These are phyloP conservation scores for Intubia oerlemansii DNA, from an alignment of 2,329 filamentous ascomycete genomes.

Conservation along the genomic window DNA sequence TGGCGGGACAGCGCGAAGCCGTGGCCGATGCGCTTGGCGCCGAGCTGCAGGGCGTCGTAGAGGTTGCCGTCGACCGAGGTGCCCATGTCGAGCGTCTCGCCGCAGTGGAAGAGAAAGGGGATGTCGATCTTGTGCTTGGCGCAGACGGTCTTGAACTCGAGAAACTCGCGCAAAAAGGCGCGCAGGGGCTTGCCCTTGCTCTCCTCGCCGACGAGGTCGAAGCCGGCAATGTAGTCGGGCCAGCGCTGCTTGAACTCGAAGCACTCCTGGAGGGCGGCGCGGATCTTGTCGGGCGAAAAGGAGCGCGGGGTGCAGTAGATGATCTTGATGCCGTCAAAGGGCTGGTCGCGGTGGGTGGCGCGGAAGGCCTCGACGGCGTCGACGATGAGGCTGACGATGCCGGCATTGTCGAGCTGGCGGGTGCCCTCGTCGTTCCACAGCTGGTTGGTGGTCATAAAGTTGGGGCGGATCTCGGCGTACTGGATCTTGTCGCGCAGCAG, in stretches of 20 bases:
- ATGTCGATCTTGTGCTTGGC: constrained; percentile 27
- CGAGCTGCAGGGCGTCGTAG: constrained; percentile 42
- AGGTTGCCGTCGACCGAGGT: constrained; percentile 45
- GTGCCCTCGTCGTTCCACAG: constrained; percentile 36
- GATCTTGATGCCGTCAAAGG: constrained; percentile 45
- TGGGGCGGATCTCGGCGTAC: constrained; percentile 50
- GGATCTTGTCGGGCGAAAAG: constrained; percentile 26
- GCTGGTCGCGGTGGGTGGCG: constrained; percentile 11
- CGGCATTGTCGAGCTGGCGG: constrained; percentile 27
- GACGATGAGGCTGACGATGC: constrained; percentile 39
- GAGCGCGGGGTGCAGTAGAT: constrained; percentile 51
- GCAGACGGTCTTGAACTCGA: constrained; percentile 34
- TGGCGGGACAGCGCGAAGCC: constrained; percentile 50
- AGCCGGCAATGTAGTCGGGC: constrained; percentile 41
- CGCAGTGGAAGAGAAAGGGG: constrained; percentile 58
- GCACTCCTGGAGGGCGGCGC: constrained; percentile 35
- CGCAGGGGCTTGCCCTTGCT: constrained; percentile 35
- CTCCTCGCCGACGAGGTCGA: constrained; percentile 51
- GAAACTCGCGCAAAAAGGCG: constrained; percentile 30
- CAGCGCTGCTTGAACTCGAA: constrained; percentile 34
- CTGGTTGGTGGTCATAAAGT: constrained; percentile 42
- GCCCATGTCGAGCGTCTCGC: constrained; percentile 49
- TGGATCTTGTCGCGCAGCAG: constrained; percentile 45
- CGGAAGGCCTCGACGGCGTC: constrained; percentile 29
- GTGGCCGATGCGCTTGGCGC: constrained; percentile 50